Evolutionary conservation across 2,329 filamentous ascomycete species (phyloP).

Genomic region (Ophiosphaerella herpotricha): DNA sequence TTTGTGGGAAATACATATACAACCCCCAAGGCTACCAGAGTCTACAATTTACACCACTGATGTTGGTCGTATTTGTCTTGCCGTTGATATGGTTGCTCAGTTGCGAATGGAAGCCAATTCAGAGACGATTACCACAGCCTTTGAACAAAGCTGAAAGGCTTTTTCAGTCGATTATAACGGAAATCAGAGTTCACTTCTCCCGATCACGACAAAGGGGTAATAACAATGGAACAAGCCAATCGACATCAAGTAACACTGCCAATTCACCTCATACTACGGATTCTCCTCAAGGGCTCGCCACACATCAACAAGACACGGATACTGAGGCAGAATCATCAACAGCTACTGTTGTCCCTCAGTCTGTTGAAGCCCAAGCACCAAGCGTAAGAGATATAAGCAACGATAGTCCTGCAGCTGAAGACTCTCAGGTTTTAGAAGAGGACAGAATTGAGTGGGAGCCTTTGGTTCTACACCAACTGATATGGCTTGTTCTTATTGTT

Average conservation of each 20-base stretch:
- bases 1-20: conserved; percentile 3
- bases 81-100: not conserved
- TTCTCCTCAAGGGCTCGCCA: too few relatives aligned
- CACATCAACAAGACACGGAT: too few relatives aligned
- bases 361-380: not conserved
- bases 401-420: not conserved
- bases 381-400: not conserved
- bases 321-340: not conserved
- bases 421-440: not conserved
- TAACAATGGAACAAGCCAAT: not conserved
- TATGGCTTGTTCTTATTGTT: too few relatives aligned
- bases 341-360: not conserved
- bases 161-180: too few relatives aligned
- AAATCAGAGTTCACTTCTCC: not conserved
- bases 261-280: too few relatives aligned
- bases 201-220: not conserved
- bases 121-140: not conserved
- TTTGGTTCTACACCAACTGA: not conserved
- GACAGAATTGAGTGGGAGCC: not conserved
- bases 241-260: too few relatives aligned
- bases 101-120: not conserved
- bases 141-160: too few relatives aligned
- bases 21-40: conserved; percentile 1
- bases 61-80: not conserved
- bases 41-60: not conserved